Base-by-base conservation (phyloP, 495 filamentous ascomycete species). In the Talaromyces nanjingensis region DNA sequence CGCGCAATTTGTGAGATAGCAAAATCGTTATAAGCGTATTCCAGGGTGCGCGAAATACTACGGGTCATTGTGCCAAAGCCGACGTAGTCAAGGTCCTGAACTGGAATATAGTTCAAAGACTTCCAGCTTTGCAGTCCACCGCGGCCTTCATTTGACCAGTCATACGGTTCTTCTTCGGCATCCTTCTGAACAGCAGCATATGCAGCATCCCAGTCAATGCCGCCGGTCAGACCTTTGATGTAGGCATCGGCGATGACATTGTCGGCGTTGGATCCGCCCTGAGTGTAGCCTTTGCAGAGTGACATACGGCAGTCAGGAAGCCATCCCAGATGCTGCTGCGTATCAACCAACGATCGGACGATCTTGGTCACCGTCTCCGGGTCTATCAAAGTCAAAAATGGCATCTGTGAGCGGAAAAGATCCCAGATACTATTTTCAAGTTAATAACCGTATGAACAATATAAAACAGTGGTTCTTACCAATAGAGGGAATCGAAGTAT, bases 251-350 rank as follows among this genome's bases (percentile, higher is more conserved):
- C 89, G 39, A 92, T 81, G 4, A 92, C 81, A 60, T 89, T 89
- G 67, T 92, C 89, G 1, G 86, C 85, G 63, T 91, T 91, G 3
- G 86, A 90, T 22, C 89, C 89, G 2, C 89, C 91, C 76, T 92
- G 89, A 7, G 84, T 86, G 27, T 68, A 78, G 6, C 77, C 89
- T 70, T 90, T 92, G 74, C 81, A 91, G 62, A 90, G 84, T 18
- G 84, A 87, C 66, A 86, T 88, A 52, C 86, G 83, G 18, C 76
- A 86, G 67, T 89, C 87, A 2, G 87, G 87, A 18, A 88, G 74
- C 74, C 81, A 91, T 6, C 89, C 89, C 7, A 89, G 81, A 70
- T 88, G 79, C 5, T 84, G 77, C 75, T 87, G 91, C 24, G 87
- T 89, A 68, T 91, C 89, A 53, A 92, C 87, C 58, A 91, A 71